A percentile compares a stretch with the other conserved stretches of the same genome.
phyloP scores from a whole-genome alignment of 2,329 filamentous ascomycete species.

The Fusarium cyanostomum region DNA sequence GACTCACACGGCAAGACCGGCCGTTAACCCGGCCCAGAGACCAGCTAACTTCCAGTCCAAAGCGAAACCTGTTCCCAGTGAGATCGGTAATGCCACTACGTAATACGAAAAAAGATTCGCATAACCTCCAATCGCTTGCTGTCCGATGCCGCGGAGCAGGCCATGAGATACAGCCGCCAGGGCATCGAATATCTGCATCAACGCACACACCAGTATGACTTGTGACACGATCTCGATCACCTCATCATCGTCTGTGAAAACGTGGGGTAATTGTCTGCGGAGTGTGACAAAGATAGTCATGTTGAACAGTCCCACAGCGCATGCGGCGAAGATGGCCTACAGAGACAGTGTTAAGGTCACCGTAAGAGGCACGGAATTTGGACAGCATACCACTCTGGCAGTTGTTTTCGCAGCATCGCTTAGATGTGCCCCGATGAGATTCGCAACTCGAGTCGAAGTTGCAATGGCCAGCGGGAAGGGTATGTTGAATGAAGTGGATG shows the following conservation, averaged over 20 bases:
- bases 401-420: conserved; percentile 80
- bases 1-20: conserved; percentile 72
- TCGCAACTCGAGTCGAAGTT: conserved; percentile 84
- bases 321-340: conserved; percentile 66
- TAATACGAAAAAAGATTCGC: conserved; percentile 90
- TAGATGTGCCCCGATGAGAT: conserved; percentile 85
- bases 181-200: conserved; percentile 90
- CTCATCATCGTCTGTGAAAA: conserved; percentile 76
- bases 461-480: conserved; percentile 92
- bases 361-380: not conserved
- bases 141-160: conserved; percentile 82
- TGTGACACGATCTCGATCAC: conserved; percentile 72
- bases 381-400: conserved; percentile 70
- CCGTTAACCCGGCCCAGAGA: conserved; percentile 80
- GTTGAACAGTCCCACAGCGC: conserved; percentile 78
- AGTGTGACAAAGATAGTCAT: conserved; percentile 72
- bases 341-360: not conserved
- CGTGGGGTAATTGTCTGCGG: conserved; percentile 73
- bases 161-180: conserved; percentile 82
- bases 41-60: conserved; percentile 79
- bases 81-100: conserved; percentile 81
- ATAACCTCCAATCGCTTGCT: conserved; percentile 87
- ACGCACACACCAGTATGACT: conserved; percentile 79
- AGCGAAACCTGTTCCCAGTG: conserved; percentile 78
- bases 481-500: conserved; percentile 83